Conservation (phyloP, 805 yeast species). For the Candida pseudoglaebosa region DNA sequence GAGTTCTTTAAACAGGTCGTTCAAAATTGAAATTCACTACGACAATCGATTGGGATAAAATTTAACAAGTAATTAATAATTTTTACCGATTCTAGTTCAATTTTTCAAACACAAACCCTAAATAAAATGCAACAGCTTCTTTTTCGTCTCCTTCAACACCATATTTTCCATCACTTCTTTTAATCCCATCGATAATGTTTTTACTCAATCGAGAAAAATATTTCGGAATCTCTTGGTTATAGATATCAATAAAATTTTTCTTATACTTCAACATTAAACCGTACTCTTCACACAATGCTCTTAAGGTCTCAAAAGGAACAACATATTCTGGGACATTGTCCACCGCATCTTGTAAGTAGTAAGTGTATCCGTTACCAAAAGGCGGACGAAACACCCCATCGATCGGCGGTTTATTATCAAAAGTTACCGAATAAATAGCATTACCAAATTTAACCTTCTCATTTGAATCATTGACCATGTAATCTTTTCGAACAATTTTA, state of each 20-base stretch:
- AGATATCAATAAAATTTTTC: slow-evolving; percentile 77
- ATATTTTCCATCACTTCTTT: slow-evolving; percentile 71
- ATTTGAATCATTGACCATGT: slow-evolving; percentile 31
- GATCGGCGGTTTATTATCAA: slow-evolving; percentile 73
- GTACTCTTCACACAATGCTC: slow-evolving; percentile 80
- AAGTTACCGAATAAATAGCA: slow-evolving; percentile 73
- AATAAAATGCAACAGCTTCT: slow-evolving; percentile 84
- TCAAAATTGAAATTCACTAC: no score
- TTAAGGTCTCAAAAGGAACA: slow-evolving; percentile 86
- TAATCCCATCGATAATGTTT: slow-evolving; percentile 62
- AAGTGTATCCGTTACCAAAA: slow-evolving; percentile 80
- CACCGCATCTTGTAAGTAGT: slow-evolving; percentile 85
- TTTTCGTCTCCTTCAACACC: slow-evolving; percentile 89
- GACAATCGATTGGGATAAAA: no score
- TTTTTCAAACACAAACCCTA: slow-evolving; percentile 79
- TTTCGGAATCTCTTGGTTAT: slow-evolving; percentile 70
- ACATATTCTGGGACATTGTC: slow-evolving; percentile 96
- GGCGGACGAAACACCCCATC: slow-evolving; percentile 72
- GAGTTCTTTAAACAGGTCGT: no score
- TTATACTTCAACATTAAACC: slow-evolving; percentile 68
- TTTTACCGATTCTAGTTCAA: no score
- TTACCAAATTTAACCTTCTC: slow-evolving; percentile 72
- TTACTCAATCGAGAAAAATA: slow-evolving; percentile 58
- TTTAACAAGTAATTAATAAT: no score
- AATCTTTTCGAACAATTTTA: slow-evolving; percentile 50